phyloP scores from a whole-genome alignment of 768 basidiomycete genomes.

The Pholiota microspora region DNA sequence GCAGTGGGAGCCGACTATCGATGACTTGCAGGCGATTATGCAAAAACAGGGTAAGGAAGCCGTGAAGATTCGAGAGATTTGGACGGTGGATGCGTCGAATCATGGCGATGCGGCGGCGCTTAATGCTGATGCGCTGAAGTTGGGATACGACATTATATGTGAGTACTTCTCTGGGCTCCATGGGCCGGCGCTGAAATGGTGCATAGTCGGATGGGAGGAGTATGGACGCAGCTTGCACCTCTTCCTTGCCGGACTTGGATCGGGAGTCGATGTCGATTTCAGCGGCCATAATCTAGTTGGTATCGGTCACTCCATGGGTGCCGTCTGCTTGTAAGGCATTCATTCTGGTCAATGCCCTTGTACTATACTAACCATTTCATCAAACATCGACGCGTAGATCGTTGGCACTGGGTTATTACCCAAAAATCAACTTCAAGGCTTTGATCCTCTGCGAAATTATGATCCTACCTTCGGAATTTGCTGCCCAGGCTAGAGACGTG shows the following conservation, averaged over 20 bases:
- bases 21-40: slow-evolving; percentile 37
- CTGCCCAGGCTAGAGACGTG: slow-evolving; percentile 12
- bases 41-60: slow-evolving; percentile 6
- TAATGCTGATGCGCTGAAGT: slow-evolving; percentile 41
- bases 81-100: slow-evolving; percentile 53
- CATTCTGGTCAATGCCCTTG: too few relatives aligned
- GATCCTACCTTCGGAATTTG: slow-evolving; percentile 26
- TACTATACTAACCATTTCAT: too few relatives aligned
- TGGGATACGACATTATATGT: slow-evolving; percentile 43
- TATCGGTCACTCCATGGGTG: slow-evolving; percentile 58
- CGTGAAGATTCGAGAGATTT: slow-evolving; percentile 43
- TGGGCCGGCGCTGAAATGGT: background rate
- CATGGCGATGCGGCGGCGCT: slow-evolving; percentile 51
- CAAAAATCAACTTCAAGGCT: slow-evolving; percentile 33
- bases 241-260: slow-evolving; percentile 46
- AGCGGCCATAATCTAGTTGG: slow-evolving; percentile 44
- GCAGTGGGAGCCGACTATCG: slow-evolving; percentile 55
- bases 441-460: slow-evolving; percentile 48
- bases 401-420: slow-evolving; percentile 40
- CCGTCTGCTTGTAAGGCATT: slow-evolving; percentile 44
- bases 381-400: slow-evolving; percentile 29
- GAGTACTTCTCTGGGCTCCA: slow-evolving; percentile 11
- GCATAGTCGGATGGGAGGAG: slow-evolving; percentile 52
- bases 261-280: slow-evolving; percentile 50
- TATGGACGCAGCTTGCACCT: slow-evolving; percentile 46